Base-by-base conservation (phyloP, 129 eudicot genomes). In the Solidago caesia region DNA sequence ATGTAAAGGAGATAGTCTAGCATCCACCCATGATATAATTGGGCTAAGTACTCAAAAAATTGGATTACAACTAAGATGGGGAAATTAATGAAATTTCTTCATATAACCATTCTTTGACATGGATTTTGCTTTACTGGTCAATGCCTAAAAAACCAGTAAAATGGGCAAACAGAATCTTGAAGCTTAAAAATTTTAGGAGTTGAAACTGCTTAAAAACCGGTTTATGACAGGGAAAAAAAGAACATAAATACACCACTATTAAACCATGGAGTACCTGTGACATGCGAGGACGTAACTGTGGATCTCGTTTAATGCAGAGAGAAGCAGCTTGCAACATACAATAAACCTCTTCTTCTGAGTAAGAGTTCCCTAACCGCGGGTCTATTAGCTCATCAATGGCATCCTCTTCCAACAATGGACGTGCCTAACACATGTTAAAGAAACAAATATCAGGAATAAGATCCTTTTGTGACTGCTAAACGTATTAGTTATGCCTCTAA, bases 261-360 rank as follows among this genome's bases (percentile, higher is more conserved):
- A 2, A 44, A 43, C 51, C 14, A 9, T 1, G 41, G 61, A 69
- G 64, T 87, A 95, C 99, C 92, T 91, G 99, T 67, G 99, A 95
- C 97, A 95, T 95, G 65, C 99, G 96, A 58, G 99, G 97, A 51
- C 99, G 87, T n/a, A 82, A 74, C 47, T 95, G 99, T 67, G 99
- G 99, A 76, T 95, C 99, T 51, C 96, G 78, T 45, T 88, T 86
- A 8, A 95, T 88, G 85, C 99, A 95, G 83, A 95, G 59, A 49
- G 95, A 85, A 27, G 99, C 97, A 45, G 97, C 97, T 74, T 89
- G 99, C 79, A 95, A 79, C 96, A 95, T 87, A 82, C 90, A 91
- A 44, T 87, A 83, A 53, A 89, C 95, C 64, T 95, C 99, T 51
- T 81, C 79, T 77, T 95, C 99, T 5, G 88, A 81, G 67, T 87